Conservation (phyloP, 306 rosid genomes). For the Adenanthera pavonina region DNA sequence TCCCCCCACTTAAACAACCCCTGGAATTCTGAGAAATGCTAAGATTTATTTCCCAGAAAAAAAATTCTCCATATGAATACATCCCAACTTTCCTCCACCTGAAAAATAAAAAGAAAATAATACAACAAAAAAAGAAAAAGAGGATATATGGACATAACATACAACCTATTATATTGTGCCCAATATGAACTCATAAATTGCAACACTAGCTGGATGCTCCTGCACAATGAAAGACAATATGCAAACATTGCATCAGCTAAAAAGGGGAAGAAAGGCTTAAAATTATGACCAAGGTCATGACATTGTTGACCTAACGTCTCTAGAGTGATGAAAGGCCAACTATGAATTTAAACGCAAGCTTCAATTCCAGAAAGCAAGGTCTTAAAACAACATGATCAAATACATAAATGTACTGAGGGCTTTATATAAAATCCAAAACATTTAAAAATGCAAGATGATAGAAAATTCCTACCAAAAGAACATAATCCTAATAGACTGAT, state of each 20-base stretch:
- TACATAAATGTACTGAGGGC: not conserved
- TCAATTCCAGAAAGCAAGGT: not conserved
- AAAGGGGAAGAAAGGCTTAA: not conserved
- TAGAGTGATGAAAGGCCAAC: not conserved
- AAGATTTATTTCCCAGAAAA: not conserved
- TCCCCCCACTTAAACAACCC: not conserved
- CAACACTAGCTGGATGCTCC: constrained; percentile 55
- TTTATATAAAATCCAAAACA: not conserved
- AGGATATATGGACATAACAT: constrained; percentile 24
- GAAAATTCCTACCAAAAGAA: too few species aligned
- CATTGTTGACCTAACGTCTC: too few species aligned
- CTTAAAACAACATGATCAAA: not conserved
- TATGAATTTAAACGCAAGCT: too few species aligned
- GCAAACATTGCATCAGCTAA: not conserved
- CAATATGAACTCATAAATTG: constrained; percentile 27
- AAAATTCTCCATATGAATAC: not conserved
- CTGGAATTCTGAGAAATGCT: not conserved
- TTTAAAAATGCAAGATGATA: too few species aligned
- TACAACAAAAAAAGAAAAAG: not conserved
- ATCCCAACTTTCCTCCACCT: not conserved
- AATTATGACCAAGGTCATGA: too few species aligned
- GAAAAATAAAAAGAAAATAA: not conserved
- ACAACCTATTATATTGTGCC: constrained; percentile 2
- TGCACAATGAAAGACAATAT: constrained; percentile 45
- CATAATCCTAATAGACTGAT: too few species aligned